These are phyloP conservation scores for Verticillium longisporum DNA, from an alignment of 2,329 filamentous ascomycete genomes.

Conservation along the genomic window DNA sequence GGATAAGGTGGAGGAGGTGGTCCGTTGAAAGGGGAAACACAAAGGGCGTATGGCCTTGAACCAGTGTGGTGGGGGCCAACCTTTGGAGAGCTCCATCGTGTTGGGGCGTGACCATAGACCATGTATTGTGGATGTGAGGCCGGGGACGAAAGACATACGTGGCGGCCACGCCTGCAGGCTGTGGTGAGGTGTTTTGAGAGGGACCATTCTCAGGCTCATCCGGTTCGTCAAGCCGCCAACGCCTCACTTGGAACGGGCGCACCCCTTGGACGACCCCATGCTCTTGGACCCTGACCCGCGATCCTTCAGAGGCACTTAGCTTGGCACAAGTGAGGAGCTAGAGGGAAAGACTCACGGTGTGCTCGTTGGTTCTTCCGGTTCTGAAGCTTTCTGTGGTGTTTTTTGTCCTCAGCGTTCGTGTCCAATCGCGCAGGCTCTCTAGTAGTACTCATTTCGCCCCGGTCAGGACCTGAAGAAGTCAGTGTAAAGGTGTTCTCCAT, in stretches of 20 bases:
- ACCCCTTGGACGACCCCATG: neutral
- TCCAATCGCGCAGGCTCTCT: too few relatives aligned
- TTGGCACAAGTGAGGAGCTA: neutral
- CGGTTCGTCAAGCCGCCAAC: conserved; percentile 4
- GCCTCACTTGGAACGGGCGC: conserved; percentile 1
- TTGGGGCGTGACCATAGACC: neutral
- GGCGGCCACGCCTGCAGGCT: neutral
- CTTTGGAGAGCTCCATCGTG: neutral
- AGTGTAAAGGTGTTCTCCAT: neutral
- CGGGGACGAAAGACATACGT: neutral
- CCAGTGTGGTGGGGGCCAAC: neutral
- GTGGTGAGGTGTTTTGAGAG: neutral
- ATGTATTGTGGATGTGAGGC: neutral
- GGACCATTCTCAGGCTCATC: neutral
- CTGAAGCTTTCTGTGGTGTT: conserved; percentile 6
- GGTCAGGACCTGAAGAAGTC: neutral
- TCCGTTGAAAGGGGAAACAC: conserved; percentile 3
- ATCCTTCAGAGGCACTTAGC: neutral
- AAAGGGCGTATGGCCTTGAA: neutral
- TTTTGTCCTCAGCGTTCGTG: neutral
- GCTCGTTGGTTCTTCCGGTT: conserved; percentile 9
- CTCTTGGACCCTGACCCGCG: neutral
- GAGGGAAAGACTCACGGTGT: conserved; percentile 2
- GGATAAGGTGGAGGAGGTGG: conserved; percentile 6
- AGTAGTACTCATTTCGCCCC: neutral